Base-by-base conservation (phyloP, 2,329 filamentous ascomycete genomes). In the Xylariaceae sp. region DNA sequence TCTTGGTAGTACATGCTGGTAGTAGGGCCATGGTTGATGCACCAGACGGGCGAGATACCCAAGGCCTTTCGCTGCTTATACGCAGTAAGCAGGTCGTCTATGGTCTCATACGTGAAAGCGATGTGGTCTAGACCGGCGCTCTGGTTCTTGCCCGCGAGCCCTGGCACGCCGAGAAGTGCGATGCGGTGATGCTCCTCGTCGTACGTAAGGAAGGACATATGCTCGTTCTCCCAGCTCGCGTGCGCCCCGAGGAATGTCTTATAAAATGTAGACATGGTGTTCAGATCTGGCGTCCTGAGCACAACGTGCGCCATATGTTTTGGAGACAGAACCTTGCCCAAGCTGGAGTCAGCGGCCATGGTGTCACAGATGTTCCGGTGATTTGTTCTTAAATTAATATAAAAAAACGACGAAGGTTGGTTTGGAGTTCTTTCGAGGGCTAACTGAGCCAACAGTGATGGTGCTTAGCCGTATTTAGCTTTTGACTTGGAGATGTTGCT, bases 151-250 rank as follows among this genome's bases (percentile, higher is more conserved):
- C 63, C 57, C 1, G 20, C 26, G 2, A 64, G 60, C 2, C 36
- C 55, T 0, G 72, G 70, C 6, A 72, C 29, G 3, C 53, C 45
- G 15, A 69, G n/a, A 30, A 80, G 67, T 11, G 74, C 77, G 24
- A 79, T 67, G 30, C 77, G 75, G 60, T 80, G 77, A 36, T 79
- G 77, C 60, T 79, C 77, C 0, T 75, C 66, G 60, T 79, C 77
- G 66, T 76, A 79, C 6, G 68, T 67, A 26, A 79, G 53, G 55
- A 78, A 79, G 0, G 70, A 51, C 26, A 74, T 26, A 6, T 32
- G 27, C 1, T 66, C 58, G 35, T 58, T 67, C 27, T 67, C 57
- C 50, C 60, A 60, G 23, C 59, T 54, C 6, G 69, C 54, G 4
- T 53, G 59, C 8, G 67, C 75, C 37, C 71, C 68, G 2, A 76